These are phyloP conservation scores for Globisporangium alternatum DNA, from an alignment of 352 stramenopile genomes.

Conservation along the genomic window DNA sequence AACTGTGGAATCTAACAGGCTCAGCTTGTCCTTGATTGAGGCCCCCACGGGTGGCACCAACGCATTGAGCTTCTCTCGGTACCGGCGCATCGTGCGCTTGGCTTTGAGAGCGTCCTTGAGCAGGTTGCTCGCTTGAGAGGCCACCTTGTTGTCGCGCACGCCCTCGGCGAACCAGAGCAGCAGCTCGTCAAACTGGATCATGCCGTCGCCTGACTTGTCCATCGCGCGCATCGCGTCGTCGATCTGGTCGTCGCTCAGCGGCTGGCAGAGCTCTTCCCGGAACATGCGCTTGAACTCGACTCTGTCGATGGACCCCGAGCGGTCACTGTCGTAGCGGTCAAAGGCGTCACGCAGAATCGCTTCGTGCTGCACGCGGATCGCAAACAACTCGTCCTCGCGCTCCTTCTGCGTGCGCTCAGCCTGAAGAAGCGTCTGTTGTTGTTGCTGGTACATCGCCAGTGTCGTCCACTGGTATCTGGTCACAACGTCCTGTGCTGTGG, in stretches of 20 bases:
- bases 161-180: conserved; percentile 39
- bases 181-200: conserved; percentile 44
- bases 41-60: conserved; percentile 20
- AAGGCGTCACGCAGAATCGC: conserved; percentile 44
- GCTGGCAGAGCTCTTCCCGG: conserved; percentile 43
- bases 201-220: conserved; percentile 42
- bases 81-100: conserved; percentile 40
- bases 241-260: conserved; percentile 30
- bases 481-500: conserved; percentile 15
- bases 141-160: conserved; percentile 21
- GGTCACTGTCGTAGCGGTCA: conserved; percentile 38
- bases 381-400: conserved; percentile 27
- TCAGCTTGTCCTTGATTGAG: conserved; percentile 12
- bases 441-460: background rate
- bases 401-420: conserved; percentile 16
- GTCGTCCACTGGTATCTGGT: conserved; percentile 30
- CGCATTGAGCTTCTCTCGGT: conserved; percentile 38
- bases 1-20: background rate
- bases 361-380: conserved; percentile 36
- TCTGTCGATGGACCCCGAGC: conserved; percentile 35
- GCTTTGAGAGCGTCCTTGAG: conserved; percentile 38
- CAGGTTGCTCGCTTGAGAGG: conserved; percentile 18
- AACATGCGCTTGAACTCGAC: conserved; percentile 41
- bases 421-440: conserved; percentile 5
- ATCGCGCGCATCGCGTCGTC: conserved; percentile 32